Conservation (phyloP, 257 asterid species). For the Fraxinus anomala region DNA sequence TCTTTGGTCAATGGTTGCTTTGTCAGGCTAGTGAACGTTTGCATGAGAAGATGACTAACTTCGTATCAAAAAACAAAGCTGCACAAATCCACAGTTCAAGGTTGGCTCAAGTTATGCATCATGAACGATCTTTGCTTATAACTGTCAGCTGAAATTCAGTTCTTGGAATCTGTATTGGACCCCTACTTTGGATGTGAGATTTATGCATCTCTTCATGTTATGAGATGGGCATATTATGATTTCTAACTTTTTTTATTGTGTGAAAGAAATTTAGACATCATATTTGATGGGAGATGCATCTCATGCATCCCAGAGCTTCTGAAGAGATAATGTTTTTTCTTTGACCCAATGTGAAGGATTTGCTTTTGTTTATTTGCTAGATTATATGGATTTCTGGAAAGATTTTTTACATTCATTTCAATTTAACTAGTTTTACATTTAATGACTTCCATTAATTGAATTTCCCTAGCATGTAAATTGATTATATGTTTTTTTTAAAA, state of each 20-base stretch:
- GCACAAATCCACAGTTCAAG: conserved; percentile 97
- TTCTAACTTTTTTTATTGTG: background rate
- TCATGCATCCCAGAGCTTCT: background rate
- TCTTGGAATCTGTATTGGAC: conserved; percentile 4
- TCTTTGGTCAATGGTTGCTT: conserved; percentile 29
- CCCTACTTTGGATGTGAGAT: background rate
- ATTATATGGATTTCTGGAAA: background rate
- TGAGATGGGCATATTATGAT: conserved; percentile 8
- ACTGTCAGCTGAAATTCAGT: conserved; percentile 3
- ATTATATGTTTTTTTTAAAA: background rate
- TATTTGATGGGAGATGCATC: too few relatives aligned
- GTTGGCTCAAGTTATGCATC: conserved; percentile 42
- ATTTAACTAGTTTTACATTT: background rate
- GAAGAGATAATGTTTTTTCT: background rate
- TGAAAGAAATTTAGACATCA: background rate
- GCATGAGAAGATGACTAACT: conserved; percentile 97
- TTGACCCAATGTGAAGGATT: background rate
- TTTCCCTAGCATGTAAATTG: background rate
- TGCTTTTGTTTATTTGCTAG: background rate
- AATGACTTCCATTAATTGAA: background rate
- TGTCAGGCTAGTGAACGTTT: conserved; percentile 87
- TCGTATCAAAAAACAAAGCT: conserved; percentile 89
- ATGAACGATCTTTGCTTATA: conserved; percentile 24
- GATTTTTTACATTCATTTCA: background rate
- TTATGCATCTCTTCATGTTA: conserved; percentile 18